A percentile compares a stretch with the other conserved stretches of the same genome.
These are phyloP conservation scores for Pseudocercospora pini-densiflorae DNA, from an alignment of 2,329 filamentous ascomycete species.

Conservation along the genomic window DNA sequence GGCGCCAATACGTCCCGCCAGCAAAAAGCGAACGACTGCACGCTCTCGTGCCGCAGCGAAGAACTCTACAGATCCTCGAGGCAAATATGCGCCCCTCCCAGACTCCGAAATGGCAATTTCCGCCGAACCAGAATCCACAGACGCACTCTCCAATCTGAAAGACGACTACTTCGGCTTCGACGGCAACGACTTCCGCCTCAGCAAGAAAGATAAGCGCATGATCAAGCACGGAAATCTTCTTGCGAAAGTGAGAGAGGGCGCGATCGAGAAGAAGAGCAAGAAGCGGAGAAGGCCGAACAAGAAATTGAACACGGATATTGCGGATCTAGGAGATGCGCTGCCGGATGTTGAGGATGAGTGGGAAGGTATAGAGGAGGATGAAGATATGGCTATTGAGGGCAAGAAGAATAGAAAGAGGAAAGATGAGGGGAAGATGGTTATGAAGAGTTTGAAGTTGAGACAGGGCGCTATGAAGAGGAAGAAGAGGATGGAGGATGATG, in stretches of 20 bases:
- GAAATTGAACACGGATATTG: constrained; percentile 77
- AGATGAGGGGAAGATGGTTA: constrained; percentile 67
- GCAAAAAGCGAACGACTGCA: constrained; percentile 13
- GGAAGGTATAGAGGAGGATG: constrained; percentile 39
- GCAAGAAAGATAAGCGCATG: constrained; percentile 80
- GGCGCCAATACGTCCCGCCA: constrained; percentile 24
- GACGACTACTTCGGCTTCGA: constrained; percentile 15
- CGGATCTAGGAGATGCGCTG: constrained; percentile 78
- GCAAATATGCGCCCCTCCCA: constrained; percentile 31
- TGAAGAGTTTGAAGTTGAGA: constrained; percentile 73
- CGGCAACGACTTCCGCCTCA: constrained; percentile 53
- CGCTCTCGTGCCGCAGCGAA: constrained; percentile 25
- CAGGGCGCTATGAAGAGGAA: constrained; percentile 84
- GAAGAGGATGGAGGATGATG: constrained; percentile 75
- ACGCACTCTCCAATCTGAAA: constrained; percentile 15
- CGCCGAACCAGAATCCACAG: constrained; percentile 9
- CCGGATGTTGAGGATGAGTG: constrained; percentile 60
- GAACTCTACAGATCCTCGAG: constrained; percentile 23
- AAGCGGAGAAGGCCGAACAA: constrained; percentile 72
- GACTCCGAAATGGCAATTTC: constrained; percentile 1
- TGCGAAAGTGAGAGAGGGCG: constrained; percentile 42
- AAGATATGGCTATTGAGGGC: constrained; percentile 21
- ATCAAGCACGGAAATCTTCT: constrained; percentile 84
- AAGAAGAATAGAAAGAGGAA: constrained; percentile 4
- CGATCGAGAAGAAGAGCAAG: constrained; percentile 60